Conservation (phyloP, 169 alveolate species). For the Theileria sp. region DNA sequence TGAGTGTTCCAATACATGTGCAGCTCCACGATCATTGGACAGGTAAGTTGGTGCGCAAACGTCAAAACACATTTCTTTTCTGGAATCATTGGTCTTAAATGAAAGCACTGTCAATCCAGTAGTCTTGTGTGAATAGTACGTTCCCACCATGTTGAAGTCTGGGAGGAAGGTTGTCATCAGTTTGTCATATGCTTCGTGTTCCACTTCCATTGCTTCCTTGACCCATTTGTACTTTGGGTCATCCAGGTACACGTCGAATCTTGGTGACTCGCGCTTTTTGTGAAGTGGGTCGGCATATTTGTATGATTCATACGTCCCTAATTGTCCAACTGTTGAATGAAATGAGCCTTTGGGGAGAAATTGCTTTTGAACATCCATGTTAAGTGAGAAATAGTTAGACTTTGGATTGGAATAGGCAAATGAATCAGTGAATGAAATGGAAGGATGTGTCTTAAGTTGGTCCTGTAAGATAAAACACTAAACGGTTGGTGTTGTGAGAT, state of each 20-base stretch:
- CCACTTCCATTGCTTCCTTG: slow-evolving; percentile 42
- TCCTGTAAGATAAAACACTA: not conserved
- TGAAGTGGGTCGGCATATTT: not conserved
- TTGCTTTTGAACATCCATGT: not conserved
- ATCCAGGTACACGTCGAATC: not conserved
- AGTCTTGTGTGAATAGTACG: slow-evolving; percentile 31
- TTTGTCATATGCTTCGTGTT: slow-evolving; percentile 49
- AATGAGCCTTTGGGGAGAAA: not conserved
- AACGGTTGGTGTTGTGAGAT: not conserved
- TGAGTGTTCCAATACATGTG: slow-evolving; percentile 86
- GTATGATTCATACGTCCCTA: not conserved
- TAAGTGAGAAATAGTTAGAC: not conserved
- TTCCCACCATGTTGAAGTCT: slow-evolving; percentile 40
- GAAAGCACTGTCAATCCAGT: slow-evolving; percentile 60
- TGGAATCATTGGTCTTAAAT: slow-evolving; percentile 30
- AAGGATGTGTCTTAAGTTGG: not conserved
- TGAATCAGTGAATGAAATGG: not conserved
- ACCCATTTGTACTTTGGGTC: slow-evolving; percentile 44
- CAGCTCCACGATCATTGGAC: slow-evolving; percentile 67
- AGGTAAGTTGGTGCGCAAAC: slow-evolving; percentile 61
- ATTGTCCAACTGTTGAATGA: not conserved
- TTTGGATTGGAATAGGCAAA: not conserved
- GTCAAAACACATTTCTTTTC: slow-evolving; percentile 60
- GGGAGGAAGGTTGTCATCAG: slow-evolving; percentile 20
- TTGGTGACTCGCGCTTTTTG: not conserved